Evolutionary conservation across 1,284 basidiomycete species (phyloP).

Genomic region (Vanrija sp.): DNA sequence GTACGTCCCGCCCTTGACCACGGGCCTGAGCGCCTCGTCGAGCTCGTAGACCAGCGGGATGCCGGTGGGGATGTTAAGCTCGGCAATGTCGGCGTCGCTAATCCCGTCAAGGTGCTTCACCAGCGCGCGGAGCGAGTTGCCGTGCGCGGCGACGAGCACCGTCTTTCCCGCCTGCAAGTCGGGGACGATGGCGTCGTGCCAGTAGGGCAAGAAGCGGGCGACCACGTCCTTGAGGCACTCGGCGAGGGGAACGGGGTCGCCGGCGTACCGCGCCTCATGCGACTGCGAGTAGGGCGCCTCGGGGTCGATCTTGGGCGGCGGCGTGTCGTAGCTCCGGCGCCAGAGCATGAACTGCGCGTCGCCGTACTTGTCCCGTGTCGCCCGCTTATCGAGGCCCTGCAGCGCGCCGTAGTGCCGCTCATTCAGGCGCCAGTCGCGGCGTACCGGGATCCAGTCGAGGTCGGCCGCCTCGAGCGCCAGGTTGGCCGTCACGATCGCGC

Average conservation of each 20-base stretch:
- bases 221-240: constrained; percentile 11
- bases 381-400: constrained; percentile 5
- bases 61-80: constrained; percentile 5
- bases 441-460: constrained; percentile 5
- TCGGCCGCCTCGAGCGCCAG: constrained; percentile 3
- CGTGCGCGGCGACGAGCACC: constrained; percentile 2
- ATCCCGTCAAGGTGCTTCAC: constrained; percentile 5
- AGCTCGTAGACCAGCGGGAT: constrained; percentile 7
- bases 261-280: neutral
- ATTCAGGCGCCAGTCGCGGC: constrained; percentile 4
- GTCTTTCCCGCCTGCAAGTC: constrained; percentile 1
- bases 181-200: neutral
- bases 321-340: constrained; percentile 4
- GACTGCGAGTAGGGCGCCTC: neutral
- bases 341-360: constrained; percentile 4
- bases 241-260: neutral
- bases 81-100: constrained; percentile 1
- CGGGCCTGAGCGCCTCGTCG: neutral
- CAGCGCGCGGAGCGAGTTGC: constrained; percentile 7
- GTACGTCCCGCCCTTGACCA: neutral
- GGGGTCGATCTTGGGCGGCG: constrained; percentile 1
- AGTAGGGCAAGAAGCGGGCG: constrained; percentile 5
- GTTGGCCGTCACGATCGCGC: constrained; percentile 5
- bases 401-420: constrained; percentile 8
- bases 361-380: constrained; percentile 3